Evolutionary conservation across 2,329 filamentous ascomycete genomes (phyloP).

Genomic region (Onygena corvina): DNA sequence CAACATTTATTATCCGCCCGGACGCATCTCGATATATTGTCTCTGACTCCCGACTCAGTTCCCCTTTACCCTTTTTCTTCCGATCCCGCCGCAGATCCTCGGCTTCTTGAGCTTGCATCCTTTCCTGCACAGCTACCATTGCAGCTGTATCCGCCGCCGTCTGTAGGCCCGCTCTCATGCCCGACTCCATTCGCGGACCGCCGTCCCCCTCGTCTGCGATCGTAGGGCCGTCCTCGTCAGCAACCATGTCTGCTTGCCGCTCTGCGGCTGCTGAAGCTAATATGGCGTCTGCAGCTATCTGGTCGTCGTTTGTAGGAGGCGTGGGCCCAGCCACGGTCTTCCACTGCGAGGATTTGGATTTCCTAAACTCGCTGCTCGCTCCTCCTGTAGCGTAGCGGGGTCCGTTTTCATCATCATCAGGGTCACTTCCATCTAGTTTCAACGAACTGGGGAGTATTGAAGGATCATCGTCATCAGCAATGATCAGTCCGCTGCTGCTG

Average conservation of each 20-base stretch:
- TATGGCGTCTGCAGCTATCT: conserved; percentile 65
- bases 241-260: conserved; percentile 38
- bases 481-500: conserved; percentile 27
- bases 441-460: conserved; percentile 23
- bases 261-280: conserved; percentile 61
- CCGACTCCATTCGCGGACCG: conserved; percentile 65
- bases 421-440: conserved; percentile 16
- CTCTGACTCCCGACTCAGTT: conserved; percentile 7
- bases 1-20: conserved; percentile 84
- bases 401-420: conserved; percentile 25
- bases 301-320: conserved; percentile 39
- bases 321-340: conserved; percentile 45
- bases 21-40: conserved; percentile 72
- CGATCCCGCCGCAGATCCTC: conserved; percentile 16
- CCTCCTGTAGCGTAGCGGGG: conserved; percentile 16
- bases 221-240: conserved; percentile 37
- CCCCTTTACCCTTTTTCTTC: conserved; percentile 9
- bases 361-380: conserved; percentile 35
- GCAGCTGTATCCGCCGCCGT: conserved; percentile 65
- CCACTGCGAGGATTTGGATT: conserved; percentile 69
- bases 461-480: conserved; percentile 28
- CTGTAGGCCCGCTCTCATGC: conserved; percentile 77
- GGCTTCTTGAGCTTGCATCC: conserved; percentile 37
- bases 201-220: conserved; percentile 32
- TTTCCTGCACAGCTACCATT: conserved; percentile 54